Evolutionary conservation across 108 stramenopile species (phyloP).

Genomic region (Skeletonema tropicum): DNA sequence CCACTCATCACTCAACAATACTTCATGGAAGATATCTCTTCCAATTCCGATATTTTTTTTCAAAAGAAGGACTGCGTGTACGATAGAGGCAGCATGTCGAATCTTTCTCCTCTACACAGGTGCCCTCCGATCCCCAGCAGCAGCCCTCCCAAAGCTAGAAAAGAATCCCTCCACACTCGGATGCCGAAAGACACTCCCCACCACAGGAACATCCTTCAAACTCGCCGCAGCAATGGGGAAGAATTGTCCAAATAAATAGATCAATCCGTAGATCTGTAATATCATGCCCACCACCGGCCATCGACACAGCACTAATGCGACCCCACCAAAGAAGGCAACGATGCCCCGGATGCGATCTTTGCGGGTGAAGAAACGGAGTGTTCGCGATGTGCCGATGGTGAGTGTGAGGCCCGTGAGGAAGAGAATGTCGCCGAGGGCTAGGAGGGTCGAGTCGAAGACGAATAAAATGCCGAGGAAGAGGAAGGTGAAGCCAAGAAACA

Average conservation of each 20-base stretch:
- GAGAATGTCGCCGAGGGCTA: conserved; percentile 87
- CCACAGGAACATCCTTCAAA: conserved; percentile 81
- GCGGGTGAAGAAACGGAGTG: conserved; percentile 86
- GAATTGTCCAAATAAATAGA: conserved; percentile 93
- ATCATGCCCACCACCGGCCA: conserved; percentile 91
- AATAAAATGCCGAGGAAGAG: conserved; percentile 87
- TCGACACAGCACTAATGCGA: conserved; percentile 78
- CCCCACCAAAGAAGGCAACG: conserved; percentile 87
- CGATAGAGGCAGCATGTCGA: no score
- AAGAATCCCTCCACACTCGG: conserved; percentile 82
- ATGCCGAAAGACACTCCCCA: conserved; percentile 71
- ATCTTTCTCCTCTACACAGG: conserved; percentile 20
- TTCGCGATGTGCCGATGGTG: conserved; percentile 83
- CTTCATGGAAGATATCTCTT: background rate
- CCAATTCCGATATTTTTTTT: no score
- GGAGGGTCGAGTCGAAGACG: conserved; percentile 87
- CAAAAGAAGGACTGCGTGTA: no score
- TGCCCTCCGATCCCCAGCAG: conserved; percentile 30
- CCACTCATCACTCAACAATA: no score
- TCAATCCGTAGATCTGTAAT: conserved; percentile 80
- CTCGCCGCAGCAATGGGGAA: conserved; percentile 89
- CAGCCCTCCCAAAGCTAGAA: conserved; percentile 61
- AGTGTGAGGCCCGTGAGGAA: conserved; percentile 85
- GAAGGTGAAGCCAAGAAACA: conserved; percentile 79
- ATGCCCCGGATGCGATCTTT: conserved; percentile 86